Percentiles rank a stretch among this genome's conserved stretches.
Conservation (phyloP, 106 monocot genomes). For the Allium sativum region DNA sequence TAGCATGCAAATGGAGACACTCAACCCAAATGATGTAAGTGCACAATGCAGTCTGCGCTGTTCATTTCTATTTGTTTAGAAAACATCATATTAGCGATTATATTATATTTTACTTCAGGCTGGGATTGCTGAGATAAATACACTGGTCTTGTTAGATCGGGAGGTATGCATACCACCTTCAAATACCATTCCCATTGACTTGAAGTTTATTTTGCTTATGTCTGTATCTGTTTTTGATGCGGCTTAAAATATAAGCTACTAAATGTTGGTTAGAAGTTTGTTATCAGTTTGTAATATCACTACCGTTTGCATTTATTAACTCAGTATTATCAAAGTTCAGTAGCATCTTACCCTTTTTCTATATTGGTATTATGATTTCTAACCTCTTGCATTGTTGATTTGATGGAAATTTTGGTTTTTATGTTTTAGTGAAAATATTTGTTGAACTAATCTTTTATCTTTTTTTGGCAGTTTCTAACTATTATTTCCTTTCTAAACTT, state of each 20-base stretch:
- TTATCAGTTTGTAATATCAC: too few relatives aligned
- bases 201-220: background rate
- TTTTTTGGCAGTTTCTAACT: too few relatives aligned
- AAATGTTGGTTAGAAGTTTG: too few relatives aligned
- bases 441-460: too few relatives aligned
- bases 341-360: too few relatives aligned
- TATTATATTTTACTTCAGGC: conserved; percentile 34
- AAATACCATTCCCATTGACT: background rate
- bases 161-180: conserved; percentile 42
- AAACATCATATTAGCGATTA: background rate
- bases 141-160: conserved; percentile 80
- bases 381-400: too few relatives aligned
- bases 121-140: conserved; percentile 83
- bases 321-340: too few relatives aligned
- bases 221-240: background rate
- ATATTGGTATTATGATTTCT: too few relatives aligned
- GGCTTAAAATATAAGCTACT: background rate
- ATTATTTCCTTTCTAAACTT: too few relatives aligned
- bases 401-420: too few relatives aligned
- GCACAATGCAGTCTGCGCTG: background rate
- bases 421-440: too few relatives aligned
- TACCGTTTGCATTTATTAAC: too few relatives aligned
- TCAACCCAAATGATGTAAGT: conserved; percentile 71
- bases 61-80: background rate
- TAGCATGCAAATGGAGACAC: conserved; percentile 69